Percentiles rank a stretch among this genome's conserved stretches.
phyloP scores from a whole-genome alignment of 2,329 filamentous ascomycete species.

The Cryphonectria parasitica region DNA sequence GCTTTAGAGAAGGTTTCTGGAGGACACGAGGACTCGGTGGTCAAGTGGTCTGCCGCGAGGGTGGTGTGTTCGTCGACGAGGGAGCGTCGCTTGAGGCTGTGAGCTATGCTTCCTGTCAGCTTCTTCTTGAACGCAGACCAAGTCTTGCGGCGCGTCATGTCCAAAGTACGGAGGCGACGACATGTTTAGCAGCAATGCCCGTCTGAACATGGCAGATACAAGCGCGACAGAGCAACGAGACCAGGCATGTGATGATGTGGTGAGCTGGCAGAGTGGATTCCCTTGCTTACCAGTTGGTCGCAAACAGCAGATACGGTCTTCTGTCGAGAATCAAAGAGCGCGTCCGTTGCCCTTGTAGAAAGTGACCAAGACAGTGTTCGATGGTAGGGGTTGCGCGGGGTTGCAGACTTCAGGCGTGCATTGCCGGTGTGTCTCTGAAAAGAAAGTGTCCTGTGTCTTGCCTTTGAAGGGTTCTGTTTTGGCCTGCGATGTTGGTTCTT shows the following conservation, averaged over 20 bases:
- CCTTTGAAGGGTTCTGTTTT: constrained; percentile 21
- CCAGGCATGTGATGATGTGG: neutral
- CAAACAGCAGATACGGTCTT: constrained; percentile 13
- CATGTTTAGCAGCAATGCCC: constrained; percentile 1
- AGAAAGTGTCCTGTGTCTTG: constrained; percentile 4
- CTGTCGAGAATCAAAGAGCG: neutral
- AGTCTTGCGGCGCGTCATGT: constrained; percentile 23
- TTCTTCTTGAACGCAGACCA: constrained; percentile 22
- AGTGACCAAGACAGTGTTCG: constrained; percentile 4
- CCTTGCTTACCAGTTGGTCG: constrained; percentile 25
- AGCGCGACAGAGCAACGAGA: neutral
- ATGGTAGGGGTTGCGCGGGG: neutral
- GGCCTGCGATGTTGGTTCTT: constrained; percentile 12
- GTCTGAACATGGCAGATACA: neutral
- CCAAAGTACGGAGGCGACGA: neutral
- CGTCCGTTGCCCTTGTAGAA: constrained; percentile 8
- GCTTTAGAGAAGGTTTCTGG: neutral
- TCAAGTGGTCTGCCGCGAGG: constrained; percentile 11
- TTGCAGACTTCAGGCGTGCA: neutral
- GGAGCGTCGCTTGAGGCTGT: constrained; percentile 12
- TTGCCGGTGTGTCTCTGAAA: constrained; percentile 20
- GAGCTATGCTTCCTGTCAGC: constrained; percentile 27
- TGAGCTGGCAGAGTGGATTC: constrained; percentile 20
- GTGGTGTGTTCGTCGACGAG: neutral
- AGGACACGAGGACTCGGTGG: neutral